These are phyloP conservation scores for Malus fusca DNA, from an alignment of 306 rosid genomes.

Conservation along the genomic window DNA sequence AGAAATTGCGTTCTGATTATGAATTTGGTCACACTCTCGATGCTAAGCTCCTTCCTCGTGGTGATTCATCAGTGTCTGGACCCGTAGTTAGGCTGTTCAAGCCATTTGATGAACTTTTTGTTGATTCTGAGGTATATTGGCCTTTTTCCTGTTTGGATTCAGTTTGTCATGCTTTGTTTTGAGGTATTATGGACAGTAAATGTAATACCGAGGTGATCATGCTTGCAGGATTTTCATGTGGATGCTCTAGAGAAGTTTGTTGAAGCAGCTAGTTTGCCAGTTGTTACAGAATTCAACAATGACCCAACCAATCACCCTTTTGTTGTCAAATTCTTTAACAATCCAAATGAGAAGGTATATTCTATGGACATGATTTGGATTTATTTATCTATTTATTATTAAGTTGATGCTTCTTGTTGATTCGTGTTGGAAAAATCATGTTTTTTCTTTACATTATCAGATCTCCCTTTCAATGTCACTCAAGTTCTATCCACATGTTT, in stretches of 20 bases:
- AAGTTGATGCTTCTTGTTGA: background rate
- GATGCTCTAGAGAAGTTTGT: conserved; percentile 68
- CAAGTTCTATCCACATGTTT: background rate
- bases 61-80: conserved; percentile 71
- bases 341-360: conserved; percentile 52
- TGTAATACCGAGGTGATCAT: background rate
- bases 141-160: background rate
- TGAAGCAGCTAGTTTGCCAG: conserved; percentile 54
- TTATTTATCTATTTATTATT: background rate
- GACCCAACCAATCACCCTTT: conserved; percentile 65
- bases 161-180: background rate
- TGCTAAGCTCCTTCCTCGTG: conserved; percentile 84
- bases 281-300: conserved; percentile 56
- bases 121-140: conserved; percentile 59
- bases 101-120: conserved; percentile 89
- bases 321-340: conserved; percentile 61
- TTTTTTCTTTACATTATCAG: background rate
- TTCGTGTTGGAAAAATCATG: background rate
- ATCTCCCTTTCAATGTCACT: background rate
- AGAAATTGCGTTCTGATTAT: conserved; percentile 79
- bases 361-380: background rate
- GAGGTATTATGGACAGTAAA: background rate
- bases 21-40: conserved; percentile 76
- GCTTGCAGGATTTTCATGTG: conserved; percentile 58
- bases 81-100: conserved; percentile 74